Evolutionary conservation across 148 eudicot genomes (phyloP), one percentile per base, ranked within the genome.

Genomic region (Vaccinium corymbosum): DNA sequence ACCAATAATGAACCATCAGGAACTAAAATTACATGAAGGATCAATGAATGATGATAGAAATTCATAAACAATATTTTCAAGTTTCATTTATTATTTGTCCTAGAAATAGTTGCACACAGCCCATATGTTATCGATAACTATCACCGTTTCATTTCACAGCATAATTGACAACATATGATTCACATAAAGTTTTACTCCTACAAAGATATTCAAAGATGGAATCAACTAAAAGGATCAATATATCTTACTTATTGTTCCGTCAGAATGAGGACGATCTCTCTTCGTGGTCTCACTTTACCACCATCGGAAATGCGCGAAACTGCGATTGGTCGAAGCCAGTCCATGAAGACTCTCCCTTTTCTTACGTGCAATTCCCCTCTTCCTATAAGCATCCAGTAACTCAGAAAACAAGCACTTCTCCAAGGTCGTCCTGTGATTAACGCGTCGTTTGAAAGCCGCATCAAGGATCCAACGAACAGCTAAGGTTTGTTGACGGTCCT

Each of bases 71-170:
- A 1, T 5, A 16, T n/a, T 29, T 80, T 32, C 57, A 32, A 73
- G 32, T 17, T 19, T 71, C 19, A 20, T 71, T 29, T 17, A 10
- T 84, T 83, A 85, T 82, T 59, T 83, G 83, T 78, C 90, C 92
- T 86, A 89, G 87, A 89, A 86, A 90, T 84, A 72, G 82, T 78
- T 93, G 91, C 1, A 89, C 83, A 53, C 91, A 91, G 46, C 97
- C 94, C n/a, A 96, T 79, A 62, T 9, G 14, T 22, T n/a, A 62
- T 10, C 27, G 0, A n/a, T 8, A 11, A 22, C 70, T 22, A 6
- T 6, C 1, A 61, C 2, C 7, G 27, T 22, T 29, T 27, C 17
- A 29, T 11, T 68, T 68, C 73, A 32, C 38, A 12, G 17, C 73
- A 68, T 27, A 68, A 1, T 4, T 68, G 38, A 68, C 73, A 68